phyloP scores from a whole-genome alignment of 2,329 filamentous ascomycete genomes.

The Chaetomium globosum region DNA sequence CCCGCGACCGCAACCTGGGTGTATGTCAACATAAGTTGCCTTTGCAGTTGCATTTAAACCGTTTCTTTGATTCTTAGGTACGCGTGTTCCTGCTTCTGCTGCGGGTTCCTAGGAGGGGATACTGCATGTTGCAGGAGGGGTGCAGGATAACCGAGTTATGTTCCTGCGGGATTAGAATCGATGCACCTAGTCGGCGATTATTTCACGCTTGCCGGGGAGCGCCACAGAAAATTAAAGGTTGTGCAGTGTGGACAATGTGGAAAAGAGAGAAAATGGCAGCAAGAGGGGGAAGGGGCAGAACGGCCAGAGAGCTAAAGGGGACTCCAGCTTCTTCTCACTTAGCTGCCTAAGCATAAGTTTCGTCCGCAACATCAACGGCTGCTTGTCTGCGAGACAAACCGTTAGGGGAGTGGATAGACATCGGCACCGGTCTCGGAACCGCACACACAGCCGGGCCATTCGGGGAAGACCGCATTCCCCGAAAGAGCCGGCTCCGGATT shows the following conservation, averaged over 20 bases:
- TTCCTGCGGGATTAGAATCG: neutral
- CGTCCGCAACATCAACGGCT: neutral
- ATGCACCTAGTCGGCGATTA: neutral
- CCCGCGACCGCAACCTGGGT: neutral
- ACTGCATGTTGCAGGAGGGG: neutral
- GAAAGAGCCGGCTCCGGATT: neutral
- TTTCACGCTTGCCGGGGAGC: neutral
- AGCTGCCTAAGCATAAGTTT: neutral
- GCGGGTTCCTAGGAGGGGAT: neutral
- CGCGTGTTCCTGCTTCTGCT: neutral
- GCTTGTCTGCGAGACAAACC: neutral
- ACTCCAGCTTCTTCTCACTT: neutral
- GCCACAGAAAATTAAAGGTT: neutral
- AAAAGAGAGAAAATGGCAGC: neutral
- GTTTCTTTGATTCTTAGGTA: neutral
- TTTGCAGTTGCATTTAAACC: neutral
- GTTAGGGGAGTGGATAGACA: neutral
- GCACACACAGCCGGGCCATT: neutral
- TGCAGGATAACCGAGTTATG: neutral
- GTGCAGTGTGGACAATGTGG: neutral
- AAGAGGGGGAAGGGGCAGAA: neutral
- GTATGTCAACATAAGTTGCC: neutral
- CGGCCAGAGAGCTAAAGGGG: neutral
- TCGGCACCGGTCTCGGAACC: constrained; percentile 4
- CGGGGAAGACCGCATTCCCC: constrained; percentile 3